Evolutionary conservation across 371 early-diverging fungal genomes (phyloP), one percentile per base, ranked within the genome.

Genomic region (Furculomyces boomerangus): DNA sequence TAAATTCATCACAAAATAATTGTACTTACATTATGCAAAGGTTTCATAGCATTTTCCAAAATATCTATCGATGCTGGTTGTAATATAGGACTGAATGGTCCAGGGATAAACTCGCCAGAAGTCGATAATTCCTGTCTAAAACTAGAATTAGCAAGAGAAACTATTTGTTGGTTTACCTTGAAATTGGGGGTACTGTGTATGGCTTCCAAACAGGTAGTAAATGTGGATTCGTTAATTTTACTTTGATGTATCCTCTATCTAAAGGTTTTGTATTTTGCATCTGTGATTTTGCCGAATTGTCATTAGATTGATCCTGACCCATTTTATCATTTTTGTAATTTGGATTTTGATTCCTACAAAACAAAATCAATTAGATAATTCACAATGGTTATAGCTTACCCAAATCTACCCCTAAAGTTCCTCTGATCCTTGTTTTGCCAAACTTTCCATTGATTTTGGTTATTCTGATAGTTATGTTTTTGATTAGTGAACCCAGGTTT

Each of bases 81-180:
- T 48, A 62, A 30, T 1, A 61, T 50, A 25, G 66, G 66, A 22
- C 66, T 66, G 53, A 66, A 66, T 25, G 66, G 66, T 0, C 66
- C 66, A 0, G 66, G 65, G 7, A 66, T 55, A 31, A 59, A 57
- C 31, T 66, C 66, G 3, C 66, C 66, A 1, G 66, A 45, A 45
- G 45, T 7, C 27, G 45, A 45, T 5, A 45, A 22, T 20, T 45
- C 45, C 22, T 45, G 45, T 45, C 45, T 39, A 39, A 39, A 39
- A 39, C 39, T 39, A 39, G 39, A 39, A n/a, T 14, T 39, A 39
- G 39, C 13, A n/a, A 39, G 39, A 39, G 39, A 39, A n/a, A n/a
- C 13, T 14, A 39, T 39, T 14, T 14, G n/a, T 14, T 14, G n/a
- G n/a, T 13, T 39, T 39, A 39, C 39, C 39, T 45, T 45, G 45